Evolutionary conservation across 2,329 filamentous ascomycete genomes (phyloP).

Genomic region (Beauveria brongniartii): DNA sequence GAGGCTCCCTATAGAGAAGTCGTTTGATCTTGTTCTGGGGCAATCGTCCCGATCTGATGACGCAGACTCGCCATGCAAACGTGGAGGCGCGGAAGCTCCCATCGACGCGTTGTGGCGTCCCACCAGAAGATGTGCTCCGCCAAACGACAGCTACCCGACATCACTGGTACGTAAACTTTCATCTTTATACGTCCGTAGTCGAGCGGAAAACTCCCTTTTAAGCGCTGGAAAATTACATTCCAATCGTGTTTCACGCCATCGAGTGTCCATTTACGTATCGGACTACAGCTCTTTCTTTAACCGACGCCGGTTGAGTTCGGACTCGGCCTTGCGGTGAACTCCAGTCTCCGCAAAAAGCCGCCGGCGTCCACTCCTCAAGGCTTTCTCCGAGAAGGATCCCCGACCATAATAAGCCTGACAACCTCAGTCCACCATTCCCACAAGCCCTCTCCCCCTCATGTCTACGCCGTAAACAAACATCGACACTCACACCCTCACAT

Average conservation of each 20-base stretch:
- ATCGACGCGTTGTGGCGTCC: no score
- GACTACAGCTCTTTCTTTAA: background rate
- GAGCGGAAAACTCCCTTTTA: background rate
- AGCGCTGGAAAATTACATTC: background rate
- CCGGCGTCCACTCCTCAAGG: background rate
- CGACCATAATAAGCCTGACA: background rate
- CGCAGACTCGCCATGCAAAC: no score
- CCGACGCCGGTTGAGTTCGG: background rate
- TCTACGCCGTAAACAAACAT: background rate
- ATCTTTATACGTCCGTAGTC: background rate
- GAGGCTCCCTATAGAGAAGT: no score
- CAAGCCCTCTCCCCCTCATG: background rate
- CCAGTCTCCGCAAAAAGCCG: slow-evolving; percentile 5
- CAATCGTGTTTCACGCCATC: background rate
- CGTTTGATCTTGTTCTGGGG: no score
- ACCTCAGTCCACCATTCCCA: background rate
- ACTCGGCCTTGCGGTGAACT: background rate
- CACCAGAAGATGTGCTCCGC: background rate
- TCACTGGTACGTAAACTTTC: background rate
- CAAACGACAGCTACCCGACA: background rate
- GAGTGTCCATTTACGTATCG: no score
- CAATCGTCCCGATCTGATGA: no score
- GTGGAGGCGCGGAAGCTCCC: no score
- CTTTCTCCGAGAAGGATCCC: background rate
- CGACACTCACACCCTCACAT: background rate